Base-by-base conservation (phyloP, 2,329 filamentous ascomycete genomes). In the Phyllosticta citrichinensis region DNA sequence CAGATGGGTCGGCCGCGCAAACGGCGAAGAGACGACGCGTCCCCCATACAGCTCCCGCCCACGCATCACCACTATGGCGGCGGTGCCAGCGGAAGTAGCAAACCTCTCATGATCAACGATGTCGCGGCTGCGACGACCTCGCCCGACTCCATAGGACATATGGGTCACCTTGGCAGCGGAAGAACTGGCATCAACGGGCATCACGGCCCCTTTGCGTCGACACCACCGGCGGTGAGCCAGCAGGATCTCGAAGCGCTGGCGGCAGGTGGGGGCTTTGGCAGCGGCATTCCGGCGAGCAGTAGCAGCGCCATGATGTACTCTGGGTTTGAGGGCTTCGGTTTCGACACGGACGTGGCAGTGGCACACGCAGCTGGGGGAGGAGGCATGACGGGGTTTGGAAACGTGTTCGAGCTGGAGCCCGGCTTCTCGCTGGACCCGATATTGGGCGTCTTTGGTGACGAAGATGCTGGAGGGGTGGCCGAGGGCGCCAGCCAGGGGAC, bases 1-100 rank as follows among this genome's bases (percentile, higher is more conserved):
- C 74, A 70, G 40, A 81, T 81, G 79, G 79, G 79, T 10, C 67
- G 79, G 52, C 79, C 79, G n/a, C 74, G 75, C 63, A 81, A 81
- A 66, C 71, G 78, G 57, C 66, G 8, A 62, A 57, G 59, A 27
- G 55, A 50, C 14, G 59, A 33, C 2, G 50, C 30, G 11, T 52
- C 20, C 3, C 20, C 35, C 17, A 51, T 19, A 9, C 52, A 19
- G 11, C 30, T 25, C 20, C 20, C 52, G 19, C 14, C 52, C 24
- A 12, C 24, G 3, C 20, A 53, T 24, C 52, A 53, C 17, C 19
- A 47, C n/a, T 20, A 17, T 24, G 12, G 24, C n/a, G 6, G 19
- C 14, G 33, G 50, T 24, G 50, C n/a, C 51, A 51, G 47, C 12
- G 14, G 47, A 9, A 51, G 52, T 53, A 25, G 20, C 24, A 19